Evolutionary conservation across 225 moss, liverwort and hornwort species (phyloP), one percentile per base, ranked within the genome.

Genomic region (Takakia lepidozioides): DNA sequence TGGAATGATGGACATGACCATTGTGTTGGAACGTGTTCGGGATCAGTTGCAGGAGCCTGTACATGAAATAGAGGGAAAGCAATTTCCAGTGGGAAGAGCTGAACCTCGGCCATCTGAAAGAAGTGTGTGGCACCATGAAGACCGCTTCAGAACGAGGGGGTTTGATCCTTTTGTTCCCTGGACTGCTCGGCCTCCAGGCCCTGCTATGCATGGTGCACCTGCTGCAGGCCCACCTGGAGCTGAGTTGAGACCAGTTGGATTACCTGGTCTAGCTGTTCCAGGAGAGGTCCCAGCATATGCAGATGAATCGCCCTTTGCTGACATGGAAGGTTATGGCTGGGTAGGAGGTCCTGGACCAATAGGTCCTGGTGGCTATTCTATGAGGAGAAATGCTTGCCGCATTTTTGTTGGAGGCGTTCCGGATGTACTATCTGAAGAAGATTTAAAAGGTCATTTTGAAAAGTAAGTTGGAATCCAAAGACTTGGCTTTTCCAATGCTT

Each of bases 381-480:
- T 78, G 50, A 66, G 69, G 49, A 72, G 70, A 27, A 69, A 69
- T 23, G 70, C 77, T 43, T 61, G 80, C 42, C 76, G 89, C 17
- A 69, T 90, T 9, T 90, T 90, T 53, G 86, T 90, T 18, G 90
- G 90, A 54, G 86, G 90, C 22, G 76, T 86, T 28, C 86, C 86
- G 0, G 77, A 90, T 37, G 63, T 77, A 24, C 48, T 86, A 9
- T 72, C 75, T 0, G 80, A 86, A 74, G 72, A 80, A 42, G 77
- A 86, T 24, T 56, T 90, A 46, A 83, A 75, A 67, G 36, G 40
- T 3, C 90, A 90, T 64, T 90, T 83, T 52, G 75, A 86, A 8
- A 86, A 77, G 70, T 81, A 51, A 70, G 74, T 46, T 17, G n/a
- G n/a, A 16, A n/a, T n/a, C n/a, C n/a, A n/a, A n/a, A n/a, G n/a